Evolutionary conservation across 805 yeast species (phyloP), one percentile per base, ranked within the genome.

Genomic region (Metschnikowia henanensis): DNA sequence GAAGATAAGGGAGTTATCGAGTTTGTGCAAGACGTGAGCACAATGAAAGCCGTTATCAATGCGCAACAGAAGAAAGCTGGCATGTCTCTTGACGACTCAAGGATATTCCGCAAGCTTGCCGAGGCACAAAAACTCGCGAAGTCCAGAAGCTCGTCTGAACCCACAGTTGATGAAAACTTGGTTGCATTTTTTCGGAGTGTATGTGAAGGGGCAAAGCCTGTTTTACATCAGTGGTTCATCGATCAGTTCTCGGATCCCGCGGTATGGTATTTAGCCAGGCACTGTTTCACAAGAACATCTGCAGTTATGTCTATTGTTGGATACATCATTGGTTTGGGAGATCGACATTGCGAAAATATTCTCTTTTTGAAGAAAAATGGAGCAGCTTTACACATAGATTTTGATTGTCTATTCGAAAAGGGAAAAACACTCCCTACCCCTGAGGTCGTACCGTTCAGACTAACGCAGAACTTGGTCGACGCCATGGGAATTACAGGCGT

Each of bases 221-320:
- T 88, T 0, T 65, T 95, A 21, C 83, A 84, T 55, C 80, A 83
- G 39, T 92, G 98, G 97, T 91, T 87, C 58, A 73, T 88, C 18
- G 91, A 88, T 45, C 84, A 80, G 40, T 92, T 90, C 55, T 89
- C 97, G 0, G 96, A 91, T 51, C 96, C 98, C 0, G 78, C 82
- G 6, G 69, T 80, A 1, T 94, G 99, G 99, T 86, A 88, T 48
- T 74, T 75, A 33, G 87, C 92, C 1, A 68, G 98, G 43, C 83
- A 82, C 37, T 72, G 74, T 28, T 95, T 78, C 59, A 81, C 87
- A 0, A 72, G 95, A 42, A 81, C 96, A 0, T 73, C 86, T 21
- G 97, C 97, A 0, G 98, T 92, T 0, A 94, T 95, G 99, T 90
- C 97, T 0, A 89, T 94, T 72, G 96, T 92, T 5, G 99, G 99